Base-by-base conservation (phyloP, 2,329 filamentous ascomycete species). In the Tolypocladium tropicale region DNA sequence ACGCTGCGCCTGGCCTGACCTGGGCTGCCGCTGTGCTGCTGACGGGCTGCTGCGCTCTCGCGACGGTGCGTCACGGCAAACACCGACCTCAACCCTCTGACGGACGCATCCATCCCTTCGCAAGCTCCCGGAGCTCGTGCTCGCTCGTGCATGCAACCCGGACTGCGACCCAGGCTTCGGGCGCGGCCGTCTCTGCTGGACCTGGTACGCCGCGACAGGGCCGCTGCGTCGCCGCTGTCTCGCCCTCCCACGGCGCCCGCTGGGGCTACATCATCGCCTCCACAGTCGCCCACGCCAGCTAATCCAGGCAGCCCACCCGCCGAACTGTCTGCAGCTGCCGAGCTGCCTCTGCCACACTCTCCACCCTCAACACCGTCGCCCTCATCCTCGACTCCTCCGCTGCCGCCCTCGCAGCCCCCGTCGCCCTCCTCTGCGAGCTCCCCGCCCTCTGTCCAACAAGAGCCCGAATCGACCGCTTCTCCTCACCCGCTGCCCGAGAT, bases 131-230 rank as follows among this genome's bases (percentile, higher is more conserved):
- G 32, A 23, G 46, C 46, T 36, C 46, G 46, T n/a, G 34, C 34
- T 37, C 41, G 32, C 53, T 52, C 56, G 64, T 75, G 73, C 62
- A 81, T 81, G 78, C 74, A 77, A 59, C 69, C 78, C 64, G 78
- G 78, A 70, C 70, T 80, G 57, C 72, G 71, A 56, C 76, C 76
- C 54, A 72, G 71, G 58, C 70, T 81, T 61, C 76, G 72, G 76
- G 74, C 76, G 64, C 74, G 78, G 70, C 77, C 75, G 63, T 80
- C 78, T 59, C 68, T 81, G 62, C 74, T 81, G 68, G 78, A 81
- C 59, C 72, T 81, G 57, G 69, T 77, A 61, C 70, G 72, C 58
- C 64, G 64, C 64, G 63, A 64, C 63, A 56, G 56, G 32, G 50
- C 28, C 23, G 54, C 55, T 25, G 41, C 41, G 11, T 46, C 50